A percentile compares a stretch with the other conserved stretches of the same genome.
Evolutionary conservation across 495 filamentous ascomycete genomes (phyloP).

Genomic region (Penicillium flavigenum): DNA sequence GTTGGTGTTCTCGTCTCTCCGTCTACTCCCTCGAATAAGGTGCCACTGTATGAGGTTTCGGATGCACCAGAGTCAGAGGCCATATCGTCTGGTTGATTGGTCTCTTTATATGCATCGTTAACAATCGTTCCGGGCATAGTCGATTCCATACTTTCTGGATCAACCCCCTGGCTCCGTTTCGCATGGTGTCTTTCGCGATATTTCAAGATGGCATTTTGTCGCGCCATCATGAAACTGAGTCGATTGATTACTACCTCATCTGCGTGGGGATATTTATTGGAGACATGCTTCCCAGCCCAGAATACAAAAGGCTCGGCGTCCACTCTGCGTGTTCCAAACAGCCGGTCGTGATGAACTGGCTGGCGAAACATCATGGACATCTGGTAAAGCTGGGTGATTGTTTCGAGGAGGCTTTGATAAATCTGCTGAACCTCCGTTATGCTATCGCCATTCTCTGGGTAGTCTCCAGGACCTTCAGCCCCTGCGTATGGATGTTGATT

Average conservation of each 20-base stretch:
- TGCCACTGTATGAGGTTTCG: conserved; percentile 13
- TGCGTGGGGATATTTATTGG: conserved; percentile 17
- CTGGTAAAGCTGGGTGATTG: conserved; percentile 24
- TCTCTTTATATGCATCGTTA: conserved; percentile 1
- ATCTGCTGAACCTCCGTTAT: conserved; percentile 12
- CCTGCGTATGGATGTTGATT: not conserved
- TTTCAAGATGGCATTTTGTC: conserved; percentile 13
- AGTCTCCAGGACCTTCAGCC: not conserved
- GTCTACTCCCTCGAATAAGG: not conserved
- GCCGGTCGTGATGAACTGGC: conserved; percentile 26
- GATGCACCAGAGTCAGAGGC: conserved; percentile 5
- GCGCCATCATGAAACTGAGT: conserved; percentile 21
- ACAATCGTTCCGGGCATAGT: not conserved
- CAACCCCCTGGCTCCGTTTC: conserved; percentile 18
- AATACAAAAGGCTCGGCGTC: conserved; percentile 14
- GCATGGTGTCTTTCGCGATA: conserved; percentile 21
- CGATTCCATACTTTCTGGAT: not conserved
- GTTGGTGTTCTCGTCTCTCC: conserved; percentile 3
- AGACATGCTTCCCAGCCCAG: conserved; percentile 16
- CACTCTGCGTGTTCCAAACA: conserved; percentile 1
- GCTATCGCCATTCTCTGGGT: not conserved
- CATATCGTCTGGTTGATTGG: not conserved
- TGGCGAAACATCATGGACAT: conserved; percentile 28
- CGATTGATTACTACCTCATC: not conserved
- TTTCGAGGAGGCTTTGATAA: conserved; percentile 1